Evolutionary conservation across 768 basidiomycete genomes (phyloP).

Genomic region (Hemileccinum rubropunctum): DNA sequence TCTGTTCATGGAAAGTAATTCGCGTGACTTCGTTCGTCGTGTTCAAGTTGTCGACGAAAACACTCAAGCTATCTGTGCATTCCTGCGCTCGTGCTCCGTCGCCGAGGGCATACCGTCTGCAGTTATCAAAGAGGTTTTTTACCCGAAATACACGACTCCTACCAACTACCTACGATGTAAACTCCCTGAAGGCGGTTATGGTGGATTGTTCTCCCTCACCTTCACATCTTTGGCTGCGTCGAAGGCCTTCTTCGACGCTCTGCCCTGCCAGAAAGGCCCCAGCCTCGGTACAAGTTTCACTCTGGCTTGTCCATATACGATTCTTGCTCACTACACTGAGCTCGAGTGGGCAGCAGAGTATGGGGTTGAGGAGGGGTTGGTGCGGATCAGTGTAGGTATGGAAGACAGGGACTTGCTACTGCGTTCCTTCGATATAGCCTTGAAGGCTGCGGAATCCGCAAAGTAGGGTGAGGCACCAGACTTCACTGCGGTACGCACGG

Average conservation of each 20-base stretch:
- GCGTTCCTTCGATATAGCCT: constrained; percentile 56
- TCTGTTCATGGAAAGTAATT: constrained; percentile 97
- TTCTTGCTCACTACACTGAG: constrained; percentile 88
- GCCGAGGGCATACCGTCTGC: constrained; percentile 35
- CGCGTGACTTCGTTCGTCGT: constrained; percentile 83
- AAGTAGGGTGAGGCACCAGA: too few species aligned
- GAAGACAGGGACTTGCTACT: constrained; percentile 65
- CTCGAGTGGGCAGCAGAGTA: constrained; percentile 88
- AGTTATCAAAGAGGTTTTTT: constrained; percentile 81
- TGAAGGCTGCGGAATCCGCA: constrained; percentile 66
- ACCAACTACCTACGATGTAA: constrained; percentile 72
- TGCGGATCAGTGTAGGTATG: constrained; percentile 89
- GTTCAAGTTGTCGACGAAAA: constrained; percentile 77
- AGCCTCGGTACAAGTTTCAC: constrained; percentile 95
- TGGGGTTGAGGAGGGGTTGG: constrained; percentile 81
- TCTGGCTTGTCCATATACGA: constrained; percentile 88
- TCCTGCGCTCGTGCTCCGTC: constrained; percentile 60
- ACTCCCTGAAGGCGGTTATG: constrained; percentile 59
- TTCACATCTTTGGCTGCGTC: constrained; percentile 72
- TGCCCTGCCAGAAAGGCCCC: constrained; percentile 87
- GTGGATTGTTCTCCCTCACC: constrained; percentile 84
- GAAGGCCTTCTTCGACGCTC: constrained; percentile 77
- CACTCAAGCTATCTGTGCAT: constrained; percentile 77
- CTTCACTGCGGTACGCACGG: too few species aligned
- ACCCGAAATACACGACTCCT: constrained; percentile 79